Evolutionary conservation across 306 rosid genomes (phyloP).

Genomic region (Sindora glabra): DNA sequence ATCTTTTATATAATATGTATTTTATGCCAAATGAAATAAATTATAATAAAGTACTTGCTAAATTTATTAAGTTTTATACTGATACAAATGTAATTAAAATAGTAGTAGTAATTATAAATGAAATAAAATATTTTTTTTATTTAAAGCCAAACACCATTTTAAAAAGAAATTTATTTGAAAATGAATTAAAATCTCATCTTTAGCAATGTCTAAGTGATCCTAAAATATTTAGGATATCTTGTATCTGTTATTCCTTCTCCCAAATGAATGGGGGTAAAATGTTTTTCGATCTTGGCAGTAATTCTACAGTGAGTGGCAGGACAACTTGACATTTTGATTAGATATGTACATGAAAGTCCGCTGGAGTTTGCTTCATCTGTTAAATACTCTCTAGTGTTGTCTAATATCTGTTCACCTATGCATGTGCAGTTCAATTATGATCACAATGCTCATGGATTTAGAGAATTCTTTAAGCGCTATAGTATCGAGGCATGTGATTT

Average conservation of each 20-base stretch:
- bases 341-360: neutral
- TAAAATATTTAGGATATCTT: neutral
- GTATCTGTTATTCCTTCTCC: neutral
- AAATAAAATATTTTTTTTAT: too few species aligned
- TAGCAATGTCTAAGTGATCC: too few species aligned
- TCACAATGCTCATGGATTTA: constrained; percentile 74
- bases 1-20: too few species aligned
- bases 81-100: too few species aligned
- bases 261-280: neutral
- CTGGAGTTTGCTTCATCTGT: too few species aligned
- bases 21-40: too few species aligned
- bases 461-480: constrained; percentile 84
- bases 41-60: too few species aligned
- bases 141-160: too few species aligned
- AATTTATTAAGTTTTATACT: too few species aligned
- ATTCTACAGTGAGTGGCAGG: neutral
- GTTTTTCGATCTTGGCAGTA: neutral
- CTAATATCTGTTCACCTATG: constrained; percentile 10
- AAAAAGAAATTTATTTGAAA: too few species aligned
- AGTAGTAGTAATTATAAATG: too few species aligned
- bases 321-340: neutral
- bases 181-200: too few species aligned
- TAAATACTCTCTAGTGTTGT: neutral
- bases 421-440: constrained; percentile 65
- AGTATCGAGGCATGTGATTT: constrained; percentile 40